Evolutionary conservation across 768 basidiomycete species (phyloP).

Genomic region (Xanthoconium stramineum): DNA sequence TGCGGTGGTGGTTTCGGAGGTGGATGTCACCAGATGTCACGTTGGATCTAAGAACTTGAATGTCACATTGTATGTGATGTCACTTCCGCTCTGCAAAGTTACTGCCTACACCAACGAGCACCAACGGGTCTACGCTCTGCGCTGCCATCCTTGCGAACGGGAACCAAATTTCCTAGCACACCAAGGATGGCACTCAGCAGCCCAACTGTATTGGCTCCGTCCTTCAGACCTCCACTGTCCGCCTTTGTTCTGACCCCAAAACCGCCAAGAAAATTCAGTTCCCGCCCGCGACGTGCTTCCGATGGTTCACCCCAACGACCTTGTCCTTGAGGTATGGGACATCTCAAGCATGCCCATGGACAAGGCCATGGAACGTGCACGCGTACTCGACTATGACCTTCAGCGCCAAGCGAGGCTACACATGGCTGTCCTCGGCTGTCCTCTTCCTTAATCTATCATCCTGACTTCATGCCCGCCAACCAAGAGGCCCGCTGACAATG

Average conservation of each 20-base stretch:
- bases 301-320: slow-evolving; percentile 98
- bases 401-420: slow-evolving; percentile 91
- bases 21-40: too few species aligned
- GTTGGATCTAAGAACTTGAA: too few species aligned
- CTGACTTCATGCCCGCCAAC: slow-evolving; percentile 97
- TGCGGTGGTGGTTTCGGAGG: too few species aligned
- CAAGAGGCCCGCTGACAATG: slow-evolving; percentile 95
- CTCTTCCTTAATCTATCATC: slow-evolving; percentile 94
- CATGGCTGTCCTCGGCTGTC: slow-evolving; percentile 76
- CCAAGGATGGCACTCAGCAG: slow-evolving; percentile 86
- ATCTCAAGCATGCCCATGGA: slow-evolving; percentile 85
- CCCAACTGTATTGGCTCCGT: slow-evolving; percentile 99
- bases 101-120: slow-evolving; percentile 77
- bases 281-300: slow-evolving; percentile 91
- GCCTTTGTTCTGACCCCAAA: slow-evolving; percentile 76
- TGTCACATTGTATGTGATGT: too few species aligned
- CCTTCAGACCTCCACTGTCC: slow-evolving; percentile 92
- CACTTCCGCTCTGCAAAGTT: too few species aligned
- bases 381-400: slow-evolving; percentile 94
- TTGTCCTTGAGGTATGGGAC: slow-evolving; percentile 98
- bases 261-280: slow-evolving; percentile 89
- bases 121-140: slow-evolving; percentile 88
- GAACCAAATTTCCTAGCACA: slow-evolving; percentile 92
- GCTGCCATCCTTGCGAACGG: slow-evolving; percentile 96
- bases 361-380: slow-evolving; percentile 88